Evolutionary conservation across 75 land plant species (phyloP).

Genomic region (Pinus tabuliformis): DNA sequence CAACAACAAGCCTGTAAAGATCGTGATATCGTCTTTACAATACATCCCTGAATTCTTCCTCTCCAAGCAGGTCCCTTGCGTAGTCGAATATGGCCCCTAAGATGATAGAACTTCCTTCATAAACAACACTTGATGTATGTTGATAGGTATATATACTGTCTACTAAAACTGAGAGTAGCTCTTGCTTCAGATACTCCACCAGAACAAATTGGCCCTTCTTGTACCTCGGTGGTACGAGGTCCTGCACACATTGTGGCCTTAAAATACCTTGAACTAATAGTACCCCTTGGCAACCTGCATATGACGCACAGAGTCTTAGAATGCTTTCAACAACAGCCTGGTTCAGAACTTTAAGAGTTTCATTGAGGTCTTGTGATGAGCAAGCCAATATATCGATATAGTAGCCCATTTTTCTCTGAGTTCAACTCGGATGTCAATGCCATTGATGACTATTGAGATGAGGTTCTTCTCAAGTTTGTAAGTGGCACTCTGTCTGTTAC

Average conservation of each 20-base stretch:
- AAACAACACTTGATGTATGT: constrained; percentile 40
- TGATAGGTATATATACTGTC: constrained; percentile 65
- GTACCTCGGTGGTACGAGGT: constrained; percentile 50
- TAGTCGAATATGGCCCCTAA: constrained; percentile 42
- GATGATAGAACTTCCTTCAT: constrained; percentile 25
- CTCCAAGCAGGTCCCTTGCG: constrained; percentile 64
- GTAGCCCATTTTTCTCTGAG: constrained; percentile 50
- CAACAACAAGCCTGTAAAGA: constrained; percentile 48
- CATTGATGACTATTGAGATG: constrained; percentile 60
- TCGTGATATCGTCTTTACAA: constrained; percentile 56
- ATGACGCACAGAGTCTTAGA: constrained; percentile 32
- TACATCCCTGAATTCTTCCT: constrained; percentile 69
- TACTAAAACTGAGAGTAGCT: constrained; percentile 56
- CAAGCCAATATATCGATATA: constrained; percentile 69
- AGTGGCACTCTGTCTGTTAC: constrained; percentile 44
- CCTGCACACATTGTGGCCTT: constrained; percentile 54
- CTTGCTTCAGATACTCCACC: constrained; percentile 49
- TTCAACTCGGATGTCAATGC: constrained; percentile 60
- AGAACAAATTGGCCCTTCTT: constrained; percentile 43
- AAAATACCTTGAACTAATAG: constrained; percentile 46
- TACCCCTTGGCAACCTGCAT: constrained; percentile 42
- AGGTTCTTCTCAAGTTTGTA: constrained; percentile 74
- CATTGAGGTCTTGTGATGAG: constrained; percentile 54
- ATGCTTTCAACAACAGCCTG: constrained; percentile 61
- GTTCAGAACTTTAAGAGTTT: constrained; percentile 49